These are phyloP conservation scores for Kingdonia uniflora DNA, from an alignment of 164 flowering plant species.

Conservation along the genomic window DNA sequence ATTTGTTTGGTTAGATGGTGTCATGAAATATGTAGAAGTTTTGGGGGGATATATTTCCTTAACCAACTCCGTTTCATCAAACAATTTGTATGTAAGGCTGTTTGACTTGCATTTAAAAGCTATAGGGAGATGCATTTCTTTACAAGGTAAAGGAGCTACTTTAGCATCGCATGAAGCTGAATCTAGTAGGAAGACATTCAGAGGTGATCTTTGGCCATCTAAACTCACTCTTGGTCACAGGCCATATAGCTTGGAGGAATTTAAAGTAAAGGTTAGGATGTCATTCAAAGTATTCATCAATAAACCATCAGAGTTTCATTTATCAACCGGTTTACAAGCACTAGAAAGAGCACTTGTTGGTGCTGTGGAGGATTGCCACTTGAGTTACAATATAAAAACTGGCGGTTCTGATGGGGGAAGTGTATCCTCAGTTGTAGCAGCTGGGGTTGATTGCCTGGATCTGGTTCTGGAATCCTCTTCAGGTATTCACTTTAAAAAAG, in stretches of 20 bases:
- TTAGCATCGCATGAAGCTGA: conserved; percentile 61
- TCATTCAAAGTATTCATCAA: conserved; percentile 50
- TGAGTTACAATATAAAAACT: conserved; percentile 35
- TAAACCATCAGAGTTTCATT: conserved; percentile 48
- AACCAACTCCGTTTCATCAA: conserved; percentile 30
- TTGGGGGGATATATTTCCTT: conserved; percentile 47
- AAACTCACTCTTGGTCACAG: conserved; percentile 17
- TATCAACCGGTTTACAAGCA: conserved; percentile 49
- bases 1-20: conserved; percentile 70
- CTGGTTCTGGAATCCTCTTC: conserved; percentile 60
- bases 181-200: conserved; percentile 43
- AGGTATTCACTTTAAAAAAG: conserved; percentile 32
- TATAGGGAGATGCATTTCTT: conserved; percentile 66
- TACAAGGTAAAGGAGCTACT: conserved; percentile 67
- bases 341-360: conserved; percentile 85
- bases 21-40: conserved; percentile 64
- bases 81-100: conserved; percentile 40
- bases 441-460: conserved; percentile 81
- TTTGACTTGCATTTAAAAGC: conserved; percentile 54
- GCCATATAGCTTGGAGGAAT: conserved; percentile 35
- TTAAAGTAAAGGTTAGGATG: conserved; percentile 55
- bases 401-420: conserved; percentile 48
- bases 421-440: conserved; percentile 62
- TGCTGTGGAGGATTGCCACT: conserved; percentile 31
- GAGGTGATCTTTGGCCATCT: conserved; percentile 14